Conservation (phyloP, 208 protist genomes). For the Trypanosoma melophagium region DNA sequence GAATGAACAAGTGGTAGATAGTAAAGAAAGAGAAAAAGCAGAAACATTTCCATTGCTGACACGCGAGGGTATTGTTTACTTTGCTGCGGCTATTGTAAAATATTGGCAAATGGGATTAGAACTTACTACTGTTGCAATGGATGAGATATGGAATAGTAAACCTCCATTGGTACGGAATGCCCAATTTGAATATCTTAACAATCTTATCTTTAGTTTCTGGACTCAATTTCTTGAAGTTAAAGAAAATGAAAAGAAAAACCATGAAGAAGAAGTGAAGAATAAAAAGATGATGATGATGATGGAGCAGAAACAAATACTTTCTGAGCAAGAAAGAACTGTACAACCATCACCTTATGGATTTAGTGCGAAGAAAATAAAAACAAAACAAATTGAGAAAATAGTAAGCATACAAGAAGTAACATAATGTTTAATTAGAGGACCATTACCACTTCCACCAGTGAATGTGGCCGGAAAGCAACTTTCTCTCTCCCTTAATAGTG, state of each 20-base stretch:
- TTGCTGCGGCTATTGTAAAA: constrained; percentile 24
- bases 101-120: constrained; percentile 7
- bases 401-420: constrained; percentile 17
- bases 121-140: constrained; percentile 7
- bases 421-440: constrained; percentile 11
- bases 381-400: background rate
- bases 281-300: background rate
- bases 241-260: background rate
- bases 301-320: background rate
- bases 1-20: background rate
- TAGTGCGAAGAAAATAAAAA: background rate
- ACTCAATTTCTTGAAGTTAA: background rate
- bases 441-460: constrained; percentile 2
- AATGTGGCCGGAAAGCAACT: background rate
- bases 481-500: constrained; percentile 4
- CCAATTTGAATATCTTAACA: constrained; percentile 11
- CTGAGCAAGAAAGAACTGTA: too few relatives aligned
- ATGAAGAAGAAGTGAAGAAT: too few relatives aligned
- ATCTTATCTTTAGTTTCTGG: background rate
- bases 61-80: constrained; percentile 9
- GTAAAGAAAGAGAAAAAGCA: background rate
- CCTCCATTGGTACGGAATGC: constrained; percentile 15
- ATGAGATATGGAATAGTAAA: constrained; percentile 2
- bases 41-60: background rate
- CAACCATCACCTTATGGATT: too few relatives aligned